A percentile compares a stretch with the other conserved stretches of the same genome.
phyloP scores from a whole-genome alignment of 257 asterid species.

The Cordia subcordata region DNA sequence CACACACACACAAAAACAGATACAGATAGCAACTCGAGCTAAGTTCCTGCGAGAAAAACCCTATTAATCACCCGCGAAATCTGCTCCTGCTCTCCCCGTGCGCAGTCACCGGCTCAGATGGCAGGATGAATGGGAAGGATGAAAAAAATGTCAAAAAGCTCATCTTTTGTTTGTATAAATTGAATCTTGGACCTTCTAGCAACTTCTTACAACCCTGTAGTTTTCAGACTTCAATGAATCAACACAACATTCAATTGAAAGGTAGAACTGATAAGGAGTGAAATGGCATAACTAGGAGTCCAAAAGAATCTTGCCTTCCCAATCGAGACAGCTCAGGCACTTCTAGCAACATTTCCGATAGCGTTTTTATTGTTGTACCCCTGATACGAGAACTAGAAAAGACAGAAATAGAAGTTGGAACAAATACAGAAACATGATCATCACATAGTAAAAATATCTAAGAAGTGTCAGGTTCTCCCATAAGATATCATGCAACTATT shows the following conservation, averaged over 20 bases:
- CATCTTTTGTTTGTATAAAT: too few relatives aligned
- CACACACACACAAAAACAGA: too few relatives aligned
- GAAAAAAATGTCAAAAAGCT: too few relatives aligned
- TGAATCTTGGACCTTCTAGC: too few relatives aligned
- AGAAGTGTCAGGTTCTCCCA: too few relatives aligned
- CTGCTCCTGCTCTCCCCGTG: too few relatives aligned
- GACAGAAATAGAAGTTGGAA: not conserved
- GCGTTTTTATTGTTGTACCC: slow-evolving; percentile 33
- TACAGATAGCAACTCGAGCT: too few relatives aligned
- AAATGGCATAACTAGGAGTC: not conserved
- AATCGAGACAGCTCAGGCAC: slow-evolving; percentile 71
- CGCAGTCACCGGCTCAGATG: too few relatives aligned
- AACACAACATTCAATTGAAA: not conserved
- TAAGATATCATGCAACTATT: too few relatives aligned
- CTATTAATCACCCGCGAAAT: too few relatives aligned
- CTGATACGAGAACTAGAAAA: slow-evolving; percentile 28
- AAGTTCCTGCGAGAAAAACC: too few relatives aligned
- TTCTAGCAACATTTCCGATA: slow-evolving; percentile 69
- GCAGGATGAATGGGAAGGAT: too few relatives aligned
- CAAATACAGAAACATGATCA: not conserved
- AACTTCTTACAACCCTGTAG: slow-evolving; percentile 30
- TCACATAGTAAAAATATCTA: not conserved
- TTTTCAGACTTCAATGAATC: slow-evolving; percentile 1
- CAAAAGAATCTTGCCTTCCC: slow-evolving; percentile 45
- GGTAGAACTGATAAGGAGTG: not conserved